Base-by-base conservation (phyloP, 768 basidiomycete species). In the Tricholoma terreum region DNA sequence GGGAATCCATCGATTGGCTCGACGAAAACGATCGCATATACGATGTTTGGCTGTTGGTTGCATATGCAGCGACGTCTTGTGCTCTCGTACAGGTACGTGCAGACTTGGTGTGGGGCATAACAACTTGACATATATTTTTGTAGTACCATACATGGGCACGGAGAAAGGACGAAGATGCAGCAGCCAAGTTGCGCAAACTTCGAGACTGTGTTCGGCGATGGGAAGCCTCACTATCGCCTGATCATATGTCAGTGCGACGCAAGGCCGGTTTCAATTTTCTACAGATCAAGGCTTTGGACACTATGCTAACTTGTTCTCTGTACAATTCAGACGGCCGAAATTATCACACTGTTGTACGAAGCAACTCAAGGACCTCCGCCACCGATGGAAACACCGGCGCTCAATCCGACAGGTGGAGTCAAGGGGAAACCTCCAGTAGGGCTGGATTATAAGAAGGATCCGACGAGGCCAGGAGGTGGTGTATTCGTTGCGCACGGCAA, bases 81-180 rank as follows among this genome's bases (percentile, higher is more conserved):
- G 93, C 94, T 3, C 80, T 97, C 62, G 89, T 95, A 40, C 94
- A 96, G 84, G 92, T 93, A 67, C 43, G 79, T 71, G 8, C 8
- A 17, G 9, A 31, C 9, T 45, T 45, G 3, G 15, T 9, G 17
- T 19, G 49, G 33, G 54, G 52, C 36, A 19, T 43, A 53, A 52
- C 30, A 49, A 58, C 38, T 24, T 35, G 59, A 46, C 14, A 54
- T 52, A 22, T n/a, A 43, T 19, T 30, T 53, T 40, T 36, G 36
- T 63, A 95, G 92, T 97, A 97, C 65, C 95, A 98, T 66, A 95
- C 94, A 0, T 97, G 89, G 84, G 92, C 91, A 3, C 80, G 94
- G 49, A 78, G 93, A 45, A 84, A 87, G 64, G 93, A 96, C 64
- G 73, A 78, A 4, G 83, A 84, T 6, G 92, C 94, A 4, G 84